Conservation (phyloP, 2,329 filamentous ascomycete species). For the Rhynchosporium graminicola region DNA sequence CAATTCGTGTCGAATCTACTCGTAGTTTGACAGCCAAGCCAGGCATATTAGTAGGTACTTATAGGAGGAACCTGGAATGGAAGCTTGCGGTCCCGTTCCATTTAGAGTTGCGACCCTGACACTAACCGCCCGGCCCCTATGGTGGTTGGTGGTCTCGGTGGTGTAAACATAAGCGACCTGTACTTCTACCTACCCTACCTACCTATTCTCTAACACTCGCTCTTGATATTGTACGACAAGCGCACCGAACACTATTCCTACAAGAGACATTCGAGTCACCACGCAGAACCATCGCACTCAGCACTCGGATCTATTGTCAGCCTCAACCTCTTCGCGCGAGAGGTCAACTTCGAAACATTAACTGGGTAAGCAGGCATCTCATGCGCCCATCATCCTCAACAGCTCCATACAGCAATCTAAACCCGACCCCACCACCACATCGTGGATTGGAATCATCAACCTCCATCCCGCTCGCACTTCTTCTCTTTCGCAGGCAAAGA, state of each 20-base stretch:
- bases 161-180: no score
- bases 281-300: neutral
- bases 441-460: neutral
- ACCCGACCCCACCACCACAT: conserved; percentile 13
- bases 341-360: neutral
- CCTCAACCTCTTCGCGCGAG: neutral
- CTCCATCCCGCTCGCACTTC: conserved; percentile 11
- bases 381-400: conserved; percentile 9
- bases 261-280: no score
- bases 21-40: neutral
- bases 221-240: no score
- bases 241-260: no score
- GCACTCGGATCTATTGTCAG: neutral
- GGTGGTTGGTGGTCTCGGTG: no score
- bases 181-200: no score
- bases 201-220: no score
- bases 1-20: neutral
- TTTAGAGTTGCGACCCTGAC: no score
- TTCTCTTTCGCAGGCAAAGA: conserved; percentile 13
- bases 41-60: neutral
- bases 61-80: neutral
- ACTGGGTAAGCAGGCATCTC: neutral
- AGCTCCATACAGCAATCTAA: conserved; percentile 4
- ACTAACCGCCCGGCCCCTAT: no score
- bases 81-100: neutral